Evolutionary conservation across 257 asterid genomes (phyloP).

Genomic region (Solanum dulcamara): DNA sequence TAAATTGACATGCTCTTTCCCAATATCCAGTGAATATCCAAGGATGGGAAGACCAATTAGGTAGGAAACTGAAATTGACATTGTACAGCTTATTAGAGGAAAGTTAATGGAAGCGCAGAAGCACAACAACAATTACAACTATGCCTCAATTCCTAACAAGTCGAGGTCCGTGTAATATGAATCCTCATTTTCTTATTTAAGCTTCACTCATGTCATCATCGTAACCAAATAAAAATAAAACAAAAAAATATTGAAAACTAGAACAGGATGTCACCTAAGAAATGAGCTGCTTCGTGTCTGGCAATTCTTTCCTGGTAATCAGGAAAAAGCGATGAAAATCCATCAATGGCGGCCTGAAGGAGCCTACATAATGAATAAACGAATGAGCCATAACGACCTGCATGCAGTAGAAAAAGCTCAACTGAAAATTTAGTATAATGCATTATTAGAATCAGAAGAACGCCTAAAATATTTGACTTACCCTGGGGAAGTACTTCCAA

Average conservation of each 20-base stretch:
- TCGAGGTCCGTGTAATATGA: too few relatives aligned
- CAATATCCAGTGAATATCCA: constrained; percentile 86
- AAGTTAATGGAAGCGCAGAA: neutral
- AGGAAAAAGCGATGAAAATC: constrained; percentile 75
- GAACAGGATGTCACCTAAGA: constrained; percentile 45
- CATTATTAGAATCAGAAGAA: neutral
- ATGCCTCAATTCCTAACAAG: neutral
- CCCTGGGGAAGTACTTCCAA: constrained; percentile 93
- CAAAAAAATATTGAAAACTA: neutral
- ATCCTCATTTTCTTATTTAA: neutral
- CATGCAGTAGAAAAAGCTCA: neutral
- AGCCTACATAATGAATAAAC: constrained; percentile 33
- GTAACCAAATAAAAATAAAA: neutral
- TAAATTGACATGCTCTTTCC: constrained; percentile 90
- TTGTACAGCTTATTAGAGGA: neutral
- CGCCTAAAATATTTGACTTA: constrained; percentile 19
- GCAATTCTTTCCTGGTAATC: constrained; percentile 86
- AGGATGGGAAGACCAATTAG: constrained; percentile 87
- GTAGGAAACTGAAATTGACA: constrained; percentile 55
- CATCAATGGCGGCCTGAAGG: constrained; percentile 92
- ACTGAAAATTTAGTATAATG: constrained; percentile 24
- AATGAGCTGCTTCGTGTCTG: constrained; percentile 95
- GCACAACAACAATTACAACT: neutral
- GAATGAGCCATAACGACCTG: constrained; percentile 4
- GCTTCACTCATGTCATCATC: neutral